Base-by-base conservation (phyloP, 176 grass and related monocot genomes). In the Paspalum notatum region DNA sequence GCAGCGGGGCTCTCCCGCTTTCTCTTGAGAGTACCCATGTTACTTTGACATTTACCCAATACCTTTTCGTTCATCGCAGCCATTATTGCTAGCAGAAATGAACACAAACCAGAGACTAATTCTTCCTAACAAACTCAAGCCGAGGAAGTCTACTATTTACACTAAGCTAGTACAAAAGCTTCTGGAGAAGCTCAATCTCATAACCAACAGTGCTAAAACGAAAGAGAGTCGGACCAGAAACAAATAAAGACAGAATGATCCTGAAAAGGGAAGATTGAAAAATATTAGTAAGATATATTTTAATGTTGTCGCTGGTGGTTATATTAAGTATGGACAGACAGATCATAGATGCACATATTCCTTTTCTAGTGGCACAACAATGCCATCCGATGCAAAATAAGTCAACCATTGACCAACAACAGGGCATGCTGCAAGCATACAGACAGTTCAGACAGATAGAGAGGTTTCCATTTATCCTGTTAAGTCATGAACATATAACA, bases 21-120 rank as follows among this genome's bases (percentile, higher is more conserved):
- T 80, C 89, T 91, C 71, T 94, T 94, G 57, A 91, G 86, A 74
- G 75, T 61, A 75, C 17, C 24, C 63, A 62, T n/a, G 22, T 84
- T 89, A 15, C 51, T 82, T 85, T 64, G 74, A 63, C 44, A 84
- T 70, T 85, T 85, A 94, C 61, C 89, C 89, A 84, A 91, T 62
- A 68, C 92, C 92, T 87, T 91, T 94, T 20, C 78, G 81, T 87
- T 94, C 84, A 54, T 83, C 78, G 71, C 67, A 84, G 85, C 92
- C 92, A 94, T 94, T 79, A 77, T 89, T 80, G 66, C 84, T 69
- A 62, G 75, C 61, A 79, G 75, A 83, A 85, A 84, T 24, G 48
- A 79, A 82, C 77, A 83, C 32, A 8, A 72, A 87, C 80, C 62
- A 75, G 32, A 82, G 68, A 75, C 67, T 94, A 89, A 91, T 94